Conservation (phyloP, 805 yeast species). For the Phaffomyces antillensis region DNA sequence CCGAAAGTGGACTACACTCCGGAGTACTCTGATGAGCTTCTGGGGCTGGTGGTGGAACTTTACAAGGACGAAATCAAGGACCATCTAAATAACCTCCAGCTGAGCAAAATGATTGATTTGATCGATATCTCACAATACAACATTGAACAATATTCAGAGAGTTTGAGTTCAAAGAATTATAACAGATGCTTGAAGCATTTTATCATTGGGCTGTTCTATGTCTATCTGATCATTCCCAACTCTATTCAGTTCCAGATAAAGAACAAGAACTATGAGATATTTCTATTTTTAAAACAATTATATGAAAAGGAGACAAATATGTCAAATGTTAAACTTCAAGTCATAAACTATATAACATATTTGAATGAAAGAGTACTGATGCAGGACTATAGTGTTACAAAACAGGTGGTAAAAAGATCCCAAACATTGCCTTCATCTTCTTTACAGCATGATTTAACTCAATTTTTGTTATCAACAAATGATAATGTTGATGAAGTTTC, state of each 20-base stretch:
- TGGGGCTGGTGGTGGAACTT: constrained; percentile 22
- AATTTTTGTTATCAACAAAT: constrained; percentile 2
- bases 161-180: constrained; percentile 9
- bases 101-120: constrained; percentile 30
- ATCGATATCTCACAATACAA: constrained; percentile 30
- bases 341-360: constrained; percentile 26
- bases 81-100: constrained; percentile 24
- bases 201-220: constrained; percentile 31
- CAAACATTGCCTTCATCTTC: constrained; percentile 23
- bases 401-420: constrained; percentile 22
- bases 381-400: neutral
- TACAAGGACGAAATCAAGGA: constrained; percentile 29
- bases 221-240: constrained; percentile 31
- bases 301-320: constrained; percentile 31
- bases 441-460: constrained; percentile 12
- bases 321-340: constrained; percentile 33
- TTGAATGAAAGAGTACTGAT: constrained; percentile 16
- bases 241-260: constrained; percentile 34
- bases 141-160: constrained; percentile 25
- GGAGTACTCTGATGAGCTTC: constrained; percentile 32
- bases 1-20: constrained; percentile 26
- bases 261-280: constrained; percentile 32
- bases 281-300: constrained; percentile 27
- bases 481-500: neutral
- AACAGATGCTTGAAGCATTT: constrained; percentile 27